Conservation (phyloP, 2,329 filamentous ascomycete species). For the Fusarium euwallaceae region DNA sequence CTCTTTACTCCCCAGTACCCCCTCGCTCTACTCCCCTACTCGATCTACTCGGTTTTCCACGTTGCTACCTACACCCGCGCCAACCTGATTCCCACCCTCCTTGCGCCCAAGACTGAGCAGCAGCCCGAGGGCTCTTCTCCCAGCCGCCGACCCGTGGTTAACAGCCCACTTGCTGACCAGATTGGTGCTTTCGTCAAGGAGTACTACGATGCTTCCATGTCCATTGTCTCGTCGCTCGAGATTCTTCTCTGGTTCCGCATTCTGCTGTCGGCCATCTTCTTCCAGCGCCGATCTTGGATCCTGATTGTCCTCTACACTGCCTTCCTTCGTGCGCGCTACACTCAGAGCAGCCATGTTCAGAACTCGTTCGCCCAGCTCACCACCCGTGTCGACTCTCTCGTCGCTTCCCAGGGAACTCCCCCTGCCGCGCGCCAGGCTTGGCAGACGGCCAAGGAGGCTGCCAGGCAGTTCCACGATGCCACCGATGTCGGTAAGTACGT, state of each 20-base stretch:
- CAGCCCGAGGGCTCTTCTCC: slow-evolving; percentile 64
- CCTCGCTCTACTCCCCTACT: slow-evolving; percentile 91
- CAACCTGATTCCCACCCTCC: slow-evolving; percentile 89
- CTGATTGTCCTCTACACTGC: slow-evolving; percentile 86
- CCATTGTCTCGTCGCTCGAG: slow-evolving; percentile 89
- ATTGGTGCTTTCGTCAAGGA: slow-evolving; percentile 97
- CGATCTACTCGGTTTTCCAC: slow-evolving; percentile 98
- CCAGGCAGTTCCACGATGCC: slow-evolving; percentile 80
- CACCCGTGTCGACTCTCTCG: slow-evolving; percentile 82
- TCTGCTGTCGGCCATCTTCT: slow-evolving; percentile 83
- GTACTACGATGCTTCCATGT: slow-evolving; percentile 98
- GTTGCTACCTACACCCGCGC: slow-evolving; percentile 96
- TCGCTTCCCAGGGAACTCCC: slow-evolving; percentile 88
- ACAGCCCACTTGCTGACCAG: slow-evolving; percentile 78
- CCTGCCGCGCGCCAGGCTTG: slow-evolving; percentile 83
- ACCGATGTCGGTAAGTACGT: slow-evolving; percentile 85
- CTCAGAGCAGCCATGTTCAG: slow-evolving; percentile 95
- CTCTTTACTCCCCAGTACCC: slow-evolving; percentile 91
- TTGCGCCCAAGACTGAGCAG: slow-evolving; percentile 69
- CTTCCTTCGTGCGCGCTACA: slow-evolving; percentile 91
- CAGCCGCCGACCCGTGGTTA: slow-evolving; percentile 58
- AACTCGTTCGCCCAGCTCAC: slow-evolving; percentile 79
- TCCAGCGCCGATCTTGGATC: slow-evolving; percentile 92
- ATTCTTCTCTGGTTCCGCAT: slow-evolving; percentile 89
- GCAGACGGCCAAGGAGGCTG: slow-evolving; percentile 80